A percentile compares a stretch with the other conserved stretches of the same genome.
Evolutionary conservation across 495 filamentous ascomycete species (phyloP).

Genomic region (Penicillium macrosclerotiorum): DNA sequence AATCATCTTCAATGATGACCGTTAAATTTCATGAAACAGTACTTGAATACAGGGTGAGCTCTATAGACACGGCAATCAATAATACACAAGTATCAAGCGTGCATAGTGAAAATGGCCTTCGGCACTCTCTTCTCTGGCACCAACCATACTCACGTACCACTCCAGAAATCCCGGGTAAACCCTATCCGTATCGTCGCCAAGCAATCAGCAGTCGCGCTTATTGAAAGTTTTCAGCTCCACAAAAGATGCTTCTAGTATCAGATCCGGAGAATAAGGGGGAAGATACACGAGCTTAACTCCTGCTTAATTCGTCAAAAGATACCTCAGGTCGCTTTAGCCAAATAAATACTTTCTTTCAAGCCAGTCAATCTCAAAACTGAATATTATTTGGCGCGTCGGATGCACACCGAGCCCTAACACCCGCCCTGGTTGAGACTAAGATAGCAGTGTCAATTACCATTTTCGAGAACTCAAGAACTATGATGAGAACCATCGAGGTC

Average conservation of each 20-base stretch:
- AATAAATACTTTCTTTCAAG: no score
- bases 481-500: no score
- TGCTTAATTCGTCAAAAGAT: no score
- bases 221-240: background rate
- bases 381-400: no score
- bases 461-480: no score
- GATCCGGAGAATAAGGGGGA: background rate
- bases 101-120: background rate
- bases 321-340: no score
- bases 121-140: background rate
- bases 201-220: background rate
- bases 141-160: background rate
- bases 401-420: no score
- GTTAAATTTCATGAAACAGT: background rate
- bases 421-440: no score
- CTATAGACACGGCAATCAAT: background rate
- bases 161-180: background rate
- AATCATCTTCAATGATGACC: background rate
- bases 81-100: background rate
- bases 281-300: background rate
- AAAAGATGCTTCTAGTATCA: background rate
- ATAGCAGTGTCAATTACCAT: no score
- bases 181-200: background rate
- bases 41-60: background rate
- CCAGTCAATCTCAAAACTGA: no score